Conservation (phyloP, 768 basidiomycete genomes). For the Roridomyces roridus region DNA sequence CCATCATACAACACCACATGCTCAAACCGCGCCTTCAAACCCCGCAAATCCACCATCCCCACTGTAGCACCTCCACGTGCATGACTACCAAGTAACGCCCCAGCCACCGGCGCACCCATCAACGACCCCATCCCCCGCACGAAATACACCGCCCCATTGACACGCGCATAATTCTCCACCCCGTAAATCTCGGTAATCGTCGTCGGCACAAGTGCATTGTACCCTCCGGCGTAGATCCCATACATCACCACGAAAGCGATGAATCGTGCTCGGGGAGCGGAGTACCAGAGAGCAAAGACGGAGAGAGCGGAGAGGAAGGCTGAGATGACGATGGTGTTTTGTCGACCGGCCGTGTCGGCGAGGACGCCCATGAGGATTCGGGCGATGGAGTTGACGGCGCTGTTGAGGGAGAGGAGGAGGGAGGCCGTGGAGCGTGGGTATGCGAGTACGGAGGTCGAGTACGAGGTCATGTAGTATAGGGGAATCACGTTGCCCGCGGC, state of each 20-base stretch:
- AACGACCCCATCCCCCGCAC: slow-evolving; percentile 48
- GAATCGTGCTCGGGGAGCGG: slow-evolving; percentile 43
- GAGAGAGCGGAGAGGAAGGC: slow-evolving; percentile 45
- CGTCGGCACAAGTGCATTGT: slow-evolving; percentile 51
- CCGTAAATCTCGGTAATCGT: slow-evolving; percentile 51
- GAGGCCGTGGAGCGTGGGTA: slow-evolving; percentile 43
- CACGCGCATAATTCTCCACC: slow-evolving; percentile 46
- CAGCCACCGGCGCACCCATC: slow-evolving; percentile 49
- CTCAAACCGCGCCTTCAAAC: slow-evolving; percentile 38
- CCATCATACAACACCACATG: slow-evolving; percentile 46
- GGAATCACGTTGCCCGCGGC: slow-evolving; percentile 53
- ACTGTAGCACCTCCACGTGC: slow-evolving; percentile 24
- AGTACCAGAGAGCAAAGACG: slow-evolving; percentile 49
- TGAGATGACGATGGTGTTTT: slow-evolving; percentile 47
- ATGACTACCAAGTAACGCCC: slow-evolving; percentile 43
- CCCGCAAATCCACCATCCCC: slow-evolving; percentile 17
- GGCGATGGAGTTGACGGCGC: slow-evolving; percentile 48
- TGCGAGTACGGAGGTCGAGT: slow-evolving; percentile 45
- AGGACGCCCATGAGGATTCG: slow-evolving; percentile 47
- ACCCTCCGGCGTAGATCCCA: slow-evolving; percentile 51
- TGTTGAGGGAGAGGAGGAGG: slow-evolving; percentile 47
- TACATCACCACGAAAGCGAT: slow-evolving; percentile 47
- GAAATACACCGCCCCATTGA: slow-evolving; percentile 49
- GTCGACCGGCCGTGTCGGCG: slow-evolving; percentile 48
- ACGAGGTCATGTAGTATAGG: slow-evolving; percentile 48